Base-by-base conservation (phyloP, 768 basidiomycete genomes). In the Mycena maculata region DNA sequence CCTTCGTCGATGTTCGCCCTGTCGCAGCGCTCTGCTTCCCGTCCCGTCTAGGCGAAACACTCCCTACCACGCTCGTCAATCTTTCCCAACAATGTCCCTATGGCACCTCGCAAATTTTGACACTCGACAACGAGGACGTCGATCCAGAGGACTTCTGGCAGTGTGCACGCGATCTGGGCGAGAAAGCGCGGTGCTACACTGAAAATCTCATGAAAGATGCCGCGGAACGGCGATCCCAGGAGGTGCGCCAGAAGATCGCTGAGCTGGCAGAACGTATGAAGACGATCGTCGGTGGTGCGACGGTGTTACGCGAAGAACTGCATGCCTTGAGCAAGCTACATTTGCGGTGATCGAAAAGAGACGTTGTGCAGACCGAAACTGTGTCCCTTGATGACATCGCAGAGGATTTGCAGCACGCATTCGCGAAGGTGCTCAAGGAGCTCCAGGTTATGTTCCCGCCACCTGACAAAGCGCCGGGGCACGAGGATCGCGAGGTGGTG, bases 391-490 rank as follows among this genome's bases (percentile, higher is more conserved):
- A 70, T 30, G 52, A 63, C 23, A 49, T 77, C 25, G 69, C 61
- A 10, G 48, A 57, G 13, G 71, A 73, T 23, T 31, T 80, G 9
- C 69, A 71, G 18, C 41, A 58, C 11, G 65, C 72, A 15, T 52
- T 79, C 25, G 65, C 65, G 18, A 50, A 56, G 2, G 57, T 81
- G 22, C 62, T 76, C 28, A 70, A 70, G 2, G 76, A 79, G 57
- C 55, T 78, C 5, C 45, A 71, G 52, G 39, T 38, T 4, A 60
- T 39, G 44, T 79, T 83, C 53, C 71, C 76, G 7, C 60, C 76
- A 2, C 76, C 80, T 8, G 70, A 78, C 39, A 44, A 76, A 33
- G 77, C 78, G 9, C 76, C 77, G 7, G 60, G 71, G 18, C 77
- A 80, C 60, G 73, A 71, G 31, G 62, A 75, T 25, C 72, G 79